Evolutionary conservation across 2,329 filamentous ascomycete species (phyloP).

Genomic region (Dissoconium aciculare): DNA sequence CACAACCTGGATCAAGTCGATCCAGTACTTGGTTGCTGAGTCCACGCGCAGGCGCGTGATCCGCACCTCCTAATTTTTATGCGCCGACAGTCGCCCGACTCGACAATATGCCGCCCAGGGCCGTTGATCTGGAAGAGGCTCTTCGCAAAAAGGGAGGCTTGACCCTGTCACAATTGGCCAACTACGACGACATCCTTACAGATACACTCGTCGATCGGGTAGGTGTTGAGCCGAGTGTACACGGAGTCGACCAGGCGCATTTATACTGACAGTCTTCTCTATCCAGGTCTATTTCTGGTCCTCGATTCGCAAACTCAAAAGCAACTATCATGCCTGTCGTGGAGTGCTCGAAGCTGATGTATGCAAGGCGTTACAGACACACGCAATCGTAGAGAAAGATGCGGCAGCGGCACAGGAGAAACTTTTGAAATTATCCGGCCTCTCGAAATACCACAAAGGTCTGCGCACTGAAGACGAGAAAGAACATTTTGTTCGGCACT

Average conservation of each 20-base stretch:
- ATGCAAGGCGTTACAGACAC: conserved; percentile 42
- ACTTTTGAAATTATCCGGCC: conserved; percentile 55
- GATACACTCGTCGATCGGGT: conserved; percentile 93
- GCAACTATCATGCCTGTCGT: conserved; percentile 73
- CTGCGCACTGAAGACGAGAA: conserved; percentile 60
- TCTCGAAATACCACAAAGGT: conserved; percentile 53
- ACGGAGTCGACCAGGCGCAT: too few relatives aligned
- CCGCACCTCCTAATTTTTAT: too few relatives aligned
- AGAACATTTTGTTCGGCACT: conserved; percentile 70
- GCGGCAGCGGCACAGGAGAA: conserved; percentile 53
- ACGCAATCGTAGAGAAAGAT: conserved; percentile 64
- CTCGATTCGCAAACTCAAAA: conserved; percentile 79
- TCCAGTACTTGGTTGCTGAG: too few relatives aligned
- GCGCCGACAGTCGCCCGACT: too few relatives aligned
- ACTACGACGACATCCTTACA: conserved; percentile 90
- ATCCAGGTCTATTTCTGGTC: conserved; percentile 87
- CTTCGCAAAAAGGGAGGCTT: conserved; percentile 53
- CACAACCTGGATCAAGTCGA: too few relatives aligned
- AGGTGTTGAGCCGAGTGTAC: too few relatives aligned
- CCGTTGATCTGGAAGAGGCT: conserved; percentile 29
- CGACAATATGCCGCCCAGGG: conserved; percentile 20
- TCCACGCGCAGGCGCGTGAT: too few relatives aligned
- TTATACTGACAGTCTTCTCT: conserved; percentile 2
- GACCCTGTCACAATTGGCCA: conserved; percentile 72
- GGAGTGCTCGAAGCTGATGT: conserved; percentile 55